Evolutionary conservation across 768 basidiomycete genomes (phyloP).

Genomic region (Mycena indigotica): DNA sequence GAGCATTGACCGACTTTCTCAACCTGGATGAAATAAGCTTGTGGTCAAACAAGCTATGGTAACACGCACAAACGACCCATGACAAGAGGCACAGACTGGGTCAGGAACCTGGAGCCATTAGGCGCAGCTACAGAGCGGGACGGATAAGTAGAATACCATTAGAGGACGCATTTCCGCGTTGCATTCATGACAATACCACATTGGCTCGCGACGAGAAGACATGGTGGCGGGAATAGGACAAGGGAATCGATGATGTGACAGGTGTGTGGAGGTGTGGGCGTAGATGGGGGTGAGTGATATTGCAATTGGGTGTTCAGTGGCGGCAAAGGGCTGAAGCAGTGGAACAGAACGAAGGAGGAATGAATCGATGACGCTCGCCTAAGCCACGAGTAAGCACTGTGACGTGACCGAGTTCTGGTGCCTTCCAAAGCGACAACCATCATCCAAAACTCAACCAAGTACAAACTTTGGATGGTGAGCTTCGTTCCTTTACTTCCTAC

Average conservation of each 20-base stretch:
- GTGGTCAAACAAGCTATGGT: not conserved
- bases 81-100: constrained; percentile 82
- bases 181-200: constrained; percentile 86
- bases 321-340: constrained; percentile 8
- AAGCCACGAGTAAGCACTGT: constrained; percentile 12
- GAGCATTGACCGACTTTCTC: constrained; percentile 20
- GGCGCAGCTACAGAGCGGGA: constrained; percentile 9
- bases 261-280: too few relatives aligned
- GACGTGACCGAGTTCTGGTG: constrained; percentile 20
- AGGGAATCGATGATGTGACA: too few relatives aligned
- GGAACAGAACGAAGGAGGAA: constrained; percentile 4
- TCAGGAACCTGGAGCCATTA: constrained; percentile 62
- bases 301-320: too few relatives aligned
- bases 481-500: constrained; percentile 1
- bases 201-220: constrained; percentile 53
- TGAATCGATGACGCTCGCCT: constrained; percentile 17
- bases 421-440: constrained; percentile 19
- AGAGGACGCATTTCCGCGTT: constrained; percentile 86
- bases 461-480: not conserved
- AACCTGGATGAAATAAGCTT: not conserved
- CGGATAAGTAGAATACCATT: constrained; percentile 55
- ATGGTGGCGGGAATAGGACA: too few relatives aligned
- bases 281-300: too few relatives aligned
- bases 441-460: not conserved
- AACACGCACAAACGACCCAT: constrained; percentile 78